phyloP scores from a whole-genome alignment of 768 basidiomycete genomes.

The Psilocybe cubensis region DNA sequence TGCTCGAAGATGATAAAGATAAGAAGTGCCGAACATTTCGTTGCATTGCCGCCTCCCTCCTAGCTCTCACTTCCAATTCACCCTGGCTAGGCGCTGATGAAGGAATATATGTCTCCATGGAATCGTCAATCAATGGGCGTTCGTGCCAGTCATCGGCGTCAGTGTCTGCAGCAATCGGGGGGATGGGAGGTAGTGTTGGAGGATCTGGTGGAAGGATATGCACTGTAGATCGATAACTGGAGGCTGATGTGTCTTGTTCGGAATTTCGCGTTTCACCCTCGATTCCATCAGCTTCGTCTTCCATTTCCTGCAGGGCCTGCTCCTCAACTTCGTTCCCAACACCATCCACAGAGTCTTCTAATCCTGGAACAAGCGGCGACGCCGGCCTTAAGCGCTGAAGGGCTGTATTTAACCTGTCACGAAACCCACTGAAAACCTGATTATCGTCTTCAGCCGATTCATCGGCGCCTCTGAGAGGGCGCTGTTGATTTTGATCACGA shows the following conservation, averaged over 20 bases:
- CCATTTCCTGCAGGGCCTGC: slow-evolving; percentile 4
- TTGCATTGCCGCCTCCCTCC: not conserved
- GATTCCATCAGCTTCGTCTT: slow-evolving; percentile 8
- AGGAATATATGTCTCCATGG: not conserved
- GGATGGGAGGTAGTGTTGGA: slow-evolving; percentile 29
- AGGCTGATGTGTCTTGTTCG: not conserved
- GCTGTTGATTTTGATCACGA: not conserved
- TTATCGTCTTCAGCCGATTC: not conserved
- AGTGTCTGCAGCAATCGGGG: slow-evolving; percentile 14
- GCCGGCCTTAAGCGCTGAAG: slow-evolving; percentile 34
- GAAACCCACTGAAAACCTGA: slow-evolving; percentile 19
- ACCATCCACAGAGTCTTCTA: slow-evolving; percentile 9
- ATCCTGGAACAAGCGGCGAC: slow-evolving; percentile 32
- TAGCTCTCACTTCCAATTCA: not conserved
- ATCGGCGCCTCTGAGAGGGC: not conserved
- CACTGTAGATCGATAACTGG: not conserved
- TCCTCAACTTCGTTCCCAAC: not conserved
- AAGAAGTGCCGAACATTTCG: not conserved
- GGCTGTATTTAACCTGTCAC: slow-evolving; percentile 36
- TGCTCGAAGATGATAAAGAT: not conserved
- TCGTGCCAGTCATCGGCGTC: slow-evolving; percentile 9
- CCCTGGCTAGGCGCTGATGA: not conserved
- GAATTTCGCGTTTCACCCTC: not conserved
- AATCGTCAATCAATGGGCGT: too few relatives aligned
- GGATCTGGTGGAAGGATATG: slow-evolving; percentile 16